Percentiles rank a stretch among this genome's conserved stretches.
These are phyloP conservation scores for Myxozyma vanderwaltii DNA, from an alignment of 805 yeast species.

Conservation along the genomic window DNA sequence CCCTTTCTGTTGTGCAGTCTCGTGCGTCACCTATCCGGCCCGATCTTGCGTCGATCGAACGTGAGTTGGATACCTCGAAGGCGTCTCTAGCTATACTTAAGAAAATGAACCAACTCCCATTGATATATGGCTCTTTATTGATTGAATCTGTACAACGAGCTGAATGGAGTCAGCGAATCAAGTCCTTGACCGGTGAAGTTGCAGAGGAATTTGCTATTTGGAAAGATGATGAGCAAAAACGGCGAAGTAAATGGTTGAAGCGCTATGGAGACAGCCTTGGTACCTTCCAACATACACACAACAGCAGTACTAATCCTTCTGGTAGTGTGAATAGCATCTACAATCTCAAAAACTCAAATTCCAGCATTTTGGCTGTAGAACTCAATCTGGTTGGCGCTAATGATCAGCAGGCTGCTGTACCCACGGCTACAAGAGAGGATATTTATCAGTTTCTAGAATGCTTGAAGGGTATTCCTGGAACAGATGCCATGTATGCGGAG, in stretches of 20 bases:
- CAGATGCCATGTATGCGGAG: constrained; percentile 38
- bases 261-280: constrained; percentile 53
- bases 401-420: constrained; percentile 5
- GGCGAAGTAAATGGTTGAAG: constrained; percentile 62
- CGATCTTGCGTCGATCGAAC: constrained; percentile 35
- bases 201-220: constrained; percentile 61
- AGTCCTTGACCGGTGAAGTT: constrained; percentile 33
- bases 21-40: constrained; percentile 38
- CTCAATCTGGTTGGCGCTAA: constrained; percentile 25
- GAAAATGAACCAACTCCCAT: constrained; percentile 43
- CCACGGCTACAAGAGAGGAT: constrained; percentile 19
- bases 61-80: constrained; percentile 38
- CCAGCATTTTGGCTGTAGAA: constrained; percentile 34
- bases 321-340: constrained; percentile 16
- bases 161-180: constrained; percentile 38
- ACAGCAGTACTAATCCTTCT: constrained; percentile 1
- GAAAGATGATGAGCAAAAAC: constrained; percentile 57
- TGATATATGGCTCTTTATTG: constrained; percentile 44
- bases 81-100: constrained; percentile 40
- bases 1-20: constrained; percentile 37
- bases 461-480: constrained; percentile 35
- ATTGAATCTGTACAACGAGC: constrained; percentile 42
- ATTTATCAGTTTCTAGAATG: constrained; percentile 35
- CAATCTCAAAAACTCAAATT: constrained; percentile 25
- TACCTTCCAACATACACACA: constrained; percentile 18